phyloP scores from a whole-genome alignment of 78 protist species.

The Monocercomonoides exilis region DNA sequence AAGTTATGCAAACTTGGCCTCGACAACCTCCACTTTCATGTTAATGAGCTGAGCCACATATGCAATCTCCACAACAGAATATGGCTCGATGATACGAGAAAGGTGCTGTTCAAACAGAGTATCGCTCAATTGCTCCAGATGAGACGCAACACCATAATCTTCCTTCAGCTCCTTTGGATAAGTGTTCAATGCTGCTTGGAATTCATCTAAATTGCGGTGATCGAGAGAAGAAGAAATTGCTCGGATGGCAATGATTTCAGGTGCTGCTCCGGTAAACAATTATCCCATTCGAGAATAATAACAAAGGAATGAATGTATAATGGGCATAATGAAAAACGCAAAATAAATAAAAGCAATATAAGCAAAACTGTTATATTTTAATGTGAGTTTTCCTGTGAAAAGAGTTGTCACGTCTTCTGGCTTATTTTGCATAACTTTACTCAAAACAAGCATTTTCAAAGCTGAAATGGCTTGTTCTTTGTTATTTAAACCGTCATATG shows the following conservation, averaged over 20 bases:
- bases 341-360: neutral
- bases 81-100: neutral
- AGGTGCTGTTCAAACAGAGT: conserved; percentile 1
- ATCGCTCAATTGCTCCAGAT: neutral
- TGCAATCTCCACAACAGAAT: neutral
- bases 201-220: neutral
- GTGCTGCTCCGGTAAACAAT: too few species aligned
- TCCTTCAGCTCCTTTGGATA: neutral
- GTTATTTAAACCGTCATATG: neutral
- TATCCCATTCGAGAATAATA: too few species aligned
- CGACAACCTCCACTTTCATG: neutral
- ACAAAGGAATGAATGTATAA: too few species aligned
- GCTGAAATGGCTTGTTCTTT: neutral
- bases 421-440: neutral
- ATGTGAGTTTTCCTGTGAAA: neutral
- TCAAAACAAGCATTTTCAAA: neutral
- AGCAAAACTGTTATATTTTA: neutral
- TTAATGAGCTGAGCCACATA: neutral
- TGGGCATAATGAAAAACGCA: too few species aligned
- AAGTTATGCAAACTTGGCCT: neutral
- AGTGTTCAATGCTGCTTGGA: neutral
- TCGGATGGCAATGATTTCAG: neutral
- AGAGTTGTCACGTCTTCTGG: neutral
- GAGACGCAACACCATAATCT: neutral
- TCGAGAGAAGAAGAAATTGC: neutral